Conservation (phyloP, 352 stramenopile species). For the Globisporangium carolinianum region DNA sequence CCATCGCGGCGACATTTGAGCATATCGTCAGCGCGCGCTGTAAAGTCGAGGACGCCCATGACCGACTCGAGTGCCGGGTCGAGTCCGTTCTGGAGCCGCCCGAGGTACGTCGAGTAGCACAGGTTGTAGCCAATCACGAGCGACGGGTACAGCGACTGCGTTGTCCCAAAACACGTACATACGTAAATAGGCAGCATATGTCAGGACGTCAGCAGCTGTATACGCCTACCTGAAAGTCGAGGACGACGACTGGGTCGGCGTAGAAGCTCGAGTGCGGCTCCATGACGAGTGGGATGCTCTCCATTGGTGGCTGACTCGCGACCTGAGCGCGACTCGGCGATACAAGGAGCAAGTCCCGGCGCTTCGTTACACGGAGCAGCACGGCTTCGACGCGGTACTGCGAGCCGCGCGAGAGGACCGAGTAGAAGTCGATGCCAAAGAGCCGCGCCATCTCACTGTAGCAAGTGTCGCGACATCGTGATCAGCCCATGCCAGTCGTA, state of each 20-base stretch:
- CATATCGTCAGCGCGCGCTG: constrained; percentile 33
- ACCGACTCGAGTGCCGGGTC: constrained; percentile 56
- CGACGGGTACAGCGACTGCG: constrained; percentile 97
- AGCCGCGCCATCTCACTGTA: constrained; percentile 89
- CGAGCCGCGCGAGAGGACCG: constrained; percentile 87
- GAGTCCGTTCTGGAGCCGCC: constrained; percentile 83
- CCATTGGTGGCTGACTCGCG: constrained; percentile 86
- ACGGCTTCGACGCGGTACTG: constrained; percentile 92
- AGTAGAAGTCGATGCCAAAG: constrained; percentile 94
- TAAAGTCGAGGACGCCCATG: constrained; percentile 58
- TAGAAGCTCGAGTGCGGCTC: constrained; percentile 96
- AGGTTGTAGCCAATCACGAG: constrained; percentile 99
- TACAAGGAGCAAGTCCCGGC: constrained; percentile 79
- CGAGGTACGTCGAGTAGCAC: constrained; percentile 96
- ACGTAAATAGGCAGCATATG: too few species aligned
- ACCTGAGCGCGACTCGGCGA: constrained; percentile 81
- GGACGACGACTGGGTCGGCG: constrained; percentile 95
- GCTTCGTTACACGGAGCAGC: constrained; percentile 89
- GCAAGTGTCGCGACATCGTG: background rate
- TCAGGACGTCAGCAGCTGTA: background rate
- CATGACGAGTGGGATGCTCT: constrained; percentile 91
- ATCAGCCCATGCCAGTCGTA: too few species aligned
- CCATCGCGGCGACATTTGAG: constrained; percentile 32
- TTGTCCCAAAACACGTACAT: too few species aligned
- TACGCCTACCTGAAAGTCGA: constrained; percentile 92